A percentile compares a stretch with the other conserved stretches of the same genome.
These are phyloP conservation scores for Tribonema minus DNA, from an alignment of 108 stramenopile genomes.

Conservation along the genomic window DNA sequence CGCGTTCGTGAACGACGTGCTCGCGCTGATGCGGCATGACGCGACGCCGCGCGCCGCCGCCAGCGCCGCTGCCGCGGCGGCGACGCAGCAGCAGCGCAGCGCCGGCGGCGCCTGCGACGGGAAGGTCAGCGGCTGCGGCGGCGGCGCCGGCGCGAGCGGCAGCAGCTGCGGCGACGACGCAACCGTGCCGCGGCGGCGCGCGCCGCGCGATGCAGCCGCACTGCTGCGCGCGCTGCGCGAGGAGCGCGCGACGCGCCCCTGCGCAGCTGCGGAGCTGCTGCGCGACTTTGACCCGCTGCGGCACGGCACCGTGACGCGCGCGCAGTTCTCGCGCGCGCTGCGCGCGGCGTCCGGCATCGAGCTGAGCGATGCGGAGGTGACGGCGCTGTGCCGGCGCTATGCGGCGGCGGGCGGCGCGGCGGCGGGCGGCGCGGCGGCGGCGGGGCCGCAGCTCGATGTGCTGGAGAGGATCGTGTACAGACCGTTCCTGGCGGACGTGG, in stretches of 20 bases:
- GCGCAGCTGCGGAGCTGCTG: background rate
- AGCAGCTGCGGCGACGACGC: too few relatives aligned
- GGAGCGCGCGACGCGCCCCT: background rate
- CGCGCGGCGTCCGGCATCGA: background rate
- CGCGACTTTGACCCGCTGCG: background rate
- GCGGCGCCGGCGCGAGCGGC: too few relatives aligned
- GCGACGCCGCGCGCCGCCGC: too few relatives aligned
- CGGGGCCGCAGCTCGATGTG: background rate
- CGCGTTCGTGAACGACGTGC: background rate
- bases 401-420: background rate
- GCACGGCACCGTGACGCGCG: background rate
- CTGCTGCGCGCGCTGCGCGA: background rate
- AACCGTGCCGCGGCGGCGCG: too few relatives aligned
- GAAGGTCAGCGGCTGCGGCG: too few relatives aligned
- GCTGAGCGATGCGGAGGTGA: background rate
- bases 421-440: background rate
- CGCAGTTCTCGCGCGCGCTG: background rate
- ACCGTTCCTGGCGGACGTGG: background rate
- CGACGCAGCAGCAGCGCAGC: too few relatives aligned
- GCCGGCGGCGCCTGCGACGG: too few relatives aligned
- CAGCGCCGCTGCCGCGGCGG: too few relatives aligned
- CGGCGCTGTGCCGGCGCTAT: background rate
- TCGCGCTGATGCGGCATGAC: too few relatives aligned
- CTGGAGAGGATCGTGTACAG: too few relatives aligned
- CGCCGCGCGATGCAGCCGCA: background rate